Conservation (phyloP, 2,329 filamentous ascomycete genomes). For the Diaporthe citri region DNA sequence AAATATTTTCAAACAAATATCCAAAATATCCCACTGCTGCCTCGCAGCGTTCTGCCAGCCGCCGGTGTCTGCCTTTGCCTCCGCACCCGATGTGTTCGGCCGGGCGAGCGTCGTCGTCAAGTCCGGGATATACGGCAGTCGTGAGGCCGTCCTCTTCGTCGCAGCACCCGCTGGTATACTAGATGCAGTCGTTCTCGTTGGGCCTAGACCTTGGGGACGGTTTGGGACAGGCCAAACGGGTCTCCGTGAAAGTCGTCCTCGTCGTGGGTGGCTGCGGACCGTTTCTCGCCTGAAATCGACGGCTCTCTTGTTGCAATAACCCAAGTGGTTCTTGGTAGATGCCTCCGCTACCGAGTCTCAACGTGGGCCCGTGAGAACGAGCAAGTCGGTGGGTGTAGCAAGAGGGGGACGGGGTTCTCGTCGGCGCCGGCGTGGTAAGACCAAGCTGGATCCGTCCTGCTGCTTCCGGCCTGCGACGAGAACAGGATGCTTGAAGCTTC, state of each 20-base stretch:
- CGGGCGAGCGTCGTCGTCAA: neutral
- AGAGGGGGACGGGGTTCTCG: slow-evolving; percentile 7
- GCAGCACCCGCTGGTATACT: neutral
- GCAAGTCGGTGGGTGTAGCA: neutral
- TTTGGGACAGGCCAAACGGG: neutral
- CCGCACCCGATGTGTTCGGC: neutral
- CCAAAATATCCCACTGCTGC: slow-evolving; percentile 18
- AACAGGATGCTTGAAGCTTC: neutral
- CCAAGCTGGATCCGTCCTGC: slow-evolving; percentile 4
- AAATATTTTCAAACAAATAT: slow-evolving; percentile 7
- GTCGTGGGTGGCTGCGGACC: neutral
- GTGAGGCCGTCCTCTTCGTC: neutral
- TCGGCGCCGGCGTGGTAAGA: neutral
- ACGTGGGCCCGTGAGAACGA: neutral
- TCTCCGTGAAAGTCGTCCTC: neutral
- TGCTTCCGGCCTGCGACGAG: neutral
- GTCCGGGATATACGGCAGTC: neutral
- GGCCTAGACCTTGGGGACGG: neutral
- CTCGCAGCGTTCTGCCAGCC: slow-evolving; percentile 29
- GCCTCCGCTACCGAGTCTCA: neutral
- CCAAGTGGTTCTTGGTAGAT: neutral
- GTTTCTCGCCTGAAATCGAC: neutral
- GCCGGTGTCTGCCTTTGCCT: neutral
- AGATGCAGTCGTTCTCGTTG: neutral
- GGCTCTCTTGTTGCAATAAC: neutral